A percentile compares a stretch with the other conserved stretches of the same genome.
phyloP scores from a whole-genome alignment of 1,284 basidiomycete genomes.

The Tylopilus sp. region DNA sequence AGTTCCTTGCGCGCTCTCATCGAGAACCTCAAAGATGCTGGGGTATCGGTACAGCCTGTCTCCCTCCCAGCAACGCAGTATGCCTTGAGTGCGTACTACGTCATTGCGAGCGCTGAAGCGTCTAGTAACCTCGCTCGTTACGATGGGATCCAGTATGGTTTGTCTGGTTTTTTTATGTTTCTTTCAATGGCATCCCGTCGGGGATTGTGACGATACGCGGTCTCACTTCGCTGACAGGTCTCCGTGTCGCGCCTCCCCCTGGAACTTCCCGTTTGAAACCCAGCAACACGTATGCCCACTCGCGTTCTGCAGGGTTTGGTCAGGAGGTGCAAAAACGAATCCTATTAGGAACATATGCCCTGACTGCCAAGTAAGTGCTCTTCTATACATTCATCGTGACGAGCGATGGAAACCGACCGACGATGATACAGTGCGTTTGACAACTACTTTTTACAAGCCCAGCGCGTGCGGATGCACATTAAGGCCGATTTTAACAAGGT shows the following conservation, averaged over 20 bases:
- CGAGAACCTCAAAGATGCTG: slow-evolving; percentile 47
- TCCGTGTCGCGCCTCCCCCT: slow-evolving; percentile 42
- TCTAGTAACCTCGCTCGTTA: slow-evolving; percentile 90
- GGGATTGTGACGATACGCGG: not conserved
- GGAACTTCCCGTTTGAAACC: slow-evolving; percentile 44
- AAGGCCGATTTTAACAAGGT: slow-evolving; percentile 70
- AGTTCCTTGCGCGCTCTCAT: slow-evolving; percentile 49
- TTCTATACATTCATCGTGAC: not conserved
- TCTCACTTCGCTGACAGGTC: slow-evolving; percentile 37
- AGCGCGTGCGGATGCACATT: slow-evolving; percentile 69
- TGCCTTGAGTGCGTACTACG: slow-evolving; percentile 91
- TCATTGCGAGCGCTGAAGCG: slow-evolving; percentile 90
- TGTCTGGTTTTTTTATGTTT: slow-evolving; percentile 5
- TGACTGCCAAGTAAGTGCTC: slow-evolving; percentile 77
- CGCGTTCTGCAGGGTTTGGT: slow-evolving; percentile 71
- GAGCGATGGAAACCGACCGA: not conserved
- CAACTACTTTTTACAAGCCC: slow-evolving; percentile 93
- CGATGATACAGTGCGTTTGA: slow-evolving; percentile 71
- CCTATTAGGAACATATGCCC: slow-evolving; percentile 86
- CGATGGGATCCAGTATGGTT: slow-evolving; percentile 78
- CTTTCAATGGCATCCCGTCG: not conserved
- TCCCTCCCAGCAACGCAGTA: slow-evolving; percentile 74
- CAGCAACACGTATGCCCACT: slow-evolving; percentile 51
- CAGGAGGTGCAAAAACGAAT: slow-evolving; percentile 83
- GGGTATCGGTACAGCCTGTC: slow-evolving; percentile 70